A percentile compares a stretch with the other conserved stretches of the same genome.
These are phyloP conservation scores for Leccinum solheimii DNA, from an alignment of 1,284 basidiomycete genomes.

Conservation along the genomic window DNA sequence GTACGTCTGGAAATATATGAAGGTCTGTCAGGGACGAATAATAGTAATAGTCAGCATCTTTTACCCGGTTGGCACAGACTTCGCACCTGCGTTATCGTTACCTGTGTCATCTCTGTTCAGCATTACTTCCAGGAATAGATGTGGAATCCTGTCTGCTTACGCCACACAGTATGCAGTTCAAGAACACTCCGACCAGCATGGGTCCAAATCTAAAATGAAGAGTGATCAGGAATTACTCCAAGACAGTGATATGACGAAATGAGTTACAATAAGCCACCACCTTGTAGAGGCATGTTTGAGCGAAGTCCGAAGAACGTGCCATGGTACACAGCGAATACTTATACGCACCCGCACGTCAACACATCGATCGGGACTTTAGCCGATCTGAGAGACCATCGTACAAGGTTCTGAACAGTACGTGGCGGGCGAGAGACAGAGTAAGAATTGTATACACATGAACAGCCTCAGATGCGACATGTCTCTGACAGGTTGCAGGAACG, in stretches of 20 bases:
- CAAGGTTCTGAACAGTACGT: background rate
- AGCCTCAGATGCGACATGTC: background rate
- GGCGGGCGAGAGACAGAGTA: background rate
- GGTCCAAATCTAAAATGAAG: conserved; percentile 41
- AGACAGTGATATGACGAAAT: background rate
- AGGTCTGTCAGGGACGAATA: conserved; percentile 34
- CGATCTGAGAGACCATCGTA: background rate
- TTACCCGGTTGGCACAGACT: background rate
- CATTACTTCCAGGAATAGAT: background rate
- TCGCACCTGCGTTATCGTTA: conserved; percentile 12
- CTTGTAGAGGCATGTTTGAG: conserved; percentile 5
- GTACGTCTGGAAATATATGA: conserved; percentile 15
- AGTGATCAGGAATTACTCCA: background rate
- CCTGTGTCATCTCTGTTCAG: conserved; percentile 11
- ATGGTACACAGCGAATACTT: background rate
- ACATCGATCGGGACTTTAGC: background rate
- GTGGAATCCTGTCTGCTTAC: conserved; percentile 28
- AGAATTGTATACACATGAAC: background rate
- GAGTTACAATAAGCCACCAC: conserved; percentile 1
- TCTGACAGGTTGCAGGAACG: background rate
- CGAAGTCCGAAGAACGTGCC: background rate
- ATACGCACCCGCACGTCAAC: background rate
- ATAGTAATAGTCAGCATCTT: conserved; percentile 4
- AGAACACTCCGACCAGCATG: conserved; percentile 46
- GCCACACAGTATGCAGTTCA: conserved; percentile 50